These are phyloP conservation scores for Umbellularia californica DNA, from an alignment of 164 flowering plant genomes.

Conservation along the genomic window DNA sequence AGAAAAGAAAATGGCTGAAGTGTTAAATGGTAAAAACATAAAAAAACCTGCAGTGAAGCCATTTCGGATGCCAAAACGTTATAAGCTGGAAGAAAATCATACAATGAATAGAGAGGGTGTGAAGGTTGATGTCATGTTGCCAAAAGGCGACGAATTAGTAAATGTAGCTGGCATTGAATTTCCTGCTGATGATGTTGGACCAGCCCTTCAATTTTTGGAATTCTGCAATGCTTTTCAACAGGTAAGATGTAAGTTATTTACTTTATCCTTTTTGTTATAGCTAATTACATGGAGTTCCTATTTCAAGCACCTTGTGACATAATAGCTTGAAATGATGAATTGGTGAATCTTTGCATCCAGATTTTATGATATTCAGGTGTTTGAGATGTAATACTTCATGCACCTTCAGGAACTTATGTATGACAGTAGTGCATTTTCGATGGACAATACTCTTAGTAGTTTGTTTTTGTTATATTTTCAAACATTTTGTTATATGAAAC, in stretches of 20 bases:
- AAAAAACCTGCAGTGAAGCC: conserved; percentile 9
- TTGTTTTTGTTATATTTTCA: too few species aligned
- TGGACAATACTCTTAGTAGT: too few species aligned
- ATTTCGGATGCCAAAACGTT: background rate
- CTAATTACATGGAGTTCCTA: too few species aligned
- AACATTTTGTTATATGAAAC: background rate
- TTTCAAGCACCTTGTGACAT: too few species aligned
- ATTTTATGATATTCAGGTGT: too few species aligned
- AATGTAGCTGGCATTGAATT: conserved; percentile 53
- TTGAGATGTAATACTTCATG: too few species aligned
- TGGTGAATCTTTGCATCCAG: too few species aligned
- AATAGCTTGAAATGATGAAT: too few species aligned
- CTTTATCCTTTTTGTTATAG: background rate
- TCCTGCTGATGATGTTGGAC: conserved; percentile 58
- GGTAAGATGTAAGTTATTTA: conserved; percentile 31
- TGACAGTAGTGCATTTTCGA: too few species aligned
- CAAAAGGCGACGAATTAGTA: conserved; percentile 40
- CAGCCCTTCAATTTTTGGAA: conserved; percentile 81
- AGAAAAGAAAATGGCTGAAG: conserved; percentile 9
- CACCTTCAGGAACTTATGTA: too few species aligned
- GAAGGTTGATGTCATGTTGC: conserved; percentile 36
- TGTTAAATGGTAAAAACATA: background rate
- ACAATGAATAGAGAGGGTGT: conserved; percentile 5
- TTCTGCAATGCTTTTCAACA: conserved; percentile 79
- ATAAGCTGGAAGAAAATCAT: conserved; percentile 7